phyloP scores from a whole-genome alignment of 2,329 filamentous ascomycete species.

The Scorias spongiosa region DNA sequence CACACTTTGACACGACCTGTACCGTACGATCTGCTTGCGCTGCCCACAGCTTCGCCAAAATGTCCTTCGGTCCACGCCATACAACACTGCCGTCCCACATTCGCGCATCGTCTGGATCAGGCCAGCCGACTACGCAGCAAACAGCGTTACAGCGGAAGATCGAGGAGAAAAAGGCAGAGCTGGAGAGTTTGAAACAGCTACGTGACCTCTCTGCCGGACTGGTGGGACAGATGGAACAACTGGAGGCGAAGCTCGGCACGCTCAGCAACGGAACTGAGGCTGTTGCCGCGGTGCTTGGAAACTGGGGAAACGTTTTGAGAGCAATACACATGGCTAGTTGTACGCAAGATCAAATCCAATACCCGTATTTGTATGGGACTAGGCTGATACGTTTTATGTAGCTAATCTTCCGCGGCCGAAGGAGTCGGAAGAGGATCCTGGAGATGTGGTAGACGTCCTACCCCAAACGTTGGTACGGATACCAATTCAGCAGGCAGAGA shows the following conservation, averaged over 20 bases:
- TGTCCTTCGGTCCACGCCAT: slow-evolving; percentile 26
- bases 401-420: slow-evolving; percentile 55
- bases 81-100: slow-evolving; percentile 45
- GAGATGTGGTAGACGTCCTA: slow-evolving; percentile 37
- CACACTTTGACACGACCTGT: no score
- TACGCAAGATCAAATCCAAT: slow-evolving; percentile 28
- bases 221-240: slow-evolving; percentile 65
- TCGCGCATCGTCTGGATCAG: slow-evolving; percentile 33
- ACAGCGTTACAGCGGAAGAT: slow-evolving; percentile 45
- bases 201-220: slow-evolving; percentile 65
- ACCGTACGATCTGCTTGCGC: no score
- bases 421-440: slow-evolving; percentile 24
- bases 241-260: slow-evolving; percentile 64
- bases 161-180: slow-evolving; percentile 71
- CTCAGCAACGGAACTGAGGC: slow-evolving; percentile 72
- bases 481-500: slow-evolving; percentile 52
- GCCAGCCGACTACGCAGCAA: slow-evolving; percentile 35
- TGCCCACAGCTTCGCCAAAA: slow-evolving; percentile 2
- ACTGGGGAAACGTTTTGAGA: slow-evolving; percentile 75
- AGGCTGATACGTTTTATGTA: slow-evolving; percentile 21
- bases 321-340: slow-evolving; percentile 78
- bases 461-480: slow-evolving; percentile 76
- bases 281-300: slow-evolving; percentile 69
- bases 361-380: neutral
- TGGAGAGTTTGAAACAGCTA: slow-evolving; percentile 63